These are phyloP conservation scores for Penicillium sclerotigenum DNA, from an alignment of 2,329 filamentous ascomycete species.

Conservation along the genomic window DNA sequence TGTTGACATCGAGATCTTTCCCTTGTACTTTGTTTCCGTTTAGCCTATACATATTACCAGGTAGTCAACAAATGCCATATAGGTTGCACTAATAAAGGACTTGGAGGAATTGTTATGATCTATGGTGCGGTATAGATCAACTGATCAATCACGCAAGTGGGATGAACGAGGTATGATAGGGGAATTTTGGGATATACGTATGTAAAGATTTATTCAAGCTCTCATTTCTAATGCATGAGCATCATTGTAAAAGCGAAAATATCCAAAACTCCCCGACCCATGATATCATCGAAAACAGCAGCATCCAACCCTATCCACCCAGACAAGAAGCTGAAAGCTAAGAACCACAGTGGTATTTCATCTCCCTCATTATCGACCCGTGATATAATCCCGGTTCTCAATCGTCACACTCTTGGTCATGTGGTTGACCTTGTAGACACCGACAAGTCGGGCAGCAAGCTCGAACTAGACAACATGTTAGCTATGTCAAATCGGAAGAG, in stretches of 20 bases:
- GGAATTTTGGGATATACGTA: neutral
- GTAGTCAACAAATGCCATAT: too few species aligned
- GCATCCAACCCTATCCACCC: slow-evolving; percentile 17
- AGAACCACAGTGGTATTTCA: slow-evolving; percentile 13
- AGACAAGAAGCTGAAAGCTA: slow-evolving; percentile 14
- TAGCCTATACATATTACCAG: too few species aligned
- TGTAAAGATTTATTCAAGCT: neutral
- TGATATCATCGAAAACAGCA: slow-evolving; percentile 27
- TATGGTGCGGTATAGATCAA: too few species aligned
- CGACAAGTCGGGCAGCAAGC: slow-evolving; percentile 87
- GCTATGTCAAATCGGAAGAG: neutral
- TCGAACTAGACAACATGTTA: slow-evolving; percentile 62
- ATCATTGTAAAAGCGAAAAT: slow-evolving; percentile 10
- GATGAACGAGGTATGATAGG: too few species aligned
- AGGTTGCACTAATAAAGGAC: too few species aligned
- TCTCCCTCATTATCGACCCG: slow-evolving; percentile 28
- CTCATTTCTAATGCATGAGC: neutral
- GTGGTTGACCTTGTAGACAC: slow-evolving; percentile 99
- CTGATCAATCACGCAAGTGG: too few species aligned
- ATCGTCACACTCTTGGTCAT: slow-evolving; percentile 94
- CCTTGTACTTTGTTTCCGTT: too few species aligned
- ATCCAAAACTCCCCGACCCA: slow-evolving; percentile 19
- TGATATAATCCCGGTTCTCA: slow-evolving; percentile 76
- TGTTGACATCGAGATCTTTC: too few species aligned
- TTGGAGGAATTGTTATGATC: too few species aligned